These are phyloP conservation scores for Talaromyces amestolkiae DNA, from an alignment of 2,329 filamentous ascomycete genomes.

Conservation along the genomic window DNA sequence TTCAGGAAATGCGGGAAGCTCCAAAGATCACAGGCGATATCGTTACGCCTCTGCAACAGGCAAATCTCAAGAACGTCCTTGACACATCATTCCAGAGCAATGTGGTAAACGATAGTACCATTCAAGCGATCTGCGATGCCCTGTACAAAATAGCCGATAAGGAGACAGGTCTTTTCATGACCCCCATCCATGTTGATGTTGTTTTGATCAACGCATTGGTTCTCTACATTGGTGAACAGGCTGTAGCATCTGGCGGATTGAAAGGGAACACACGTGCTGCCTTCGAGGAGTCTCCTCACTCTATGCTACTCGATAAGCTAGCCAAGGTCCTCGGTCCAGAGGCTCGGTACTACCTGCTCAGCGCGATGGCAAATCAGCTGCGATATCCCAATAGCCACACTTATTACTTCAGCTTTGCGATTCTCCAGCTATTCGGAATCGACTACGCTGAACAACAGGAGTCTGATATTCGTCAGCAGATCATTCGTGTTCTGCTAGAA, in stretches of 20 bases:
- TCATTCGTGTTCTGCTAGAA: conserved; percentile 84
- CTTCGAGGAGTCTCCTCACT: conserved; percentile 67
- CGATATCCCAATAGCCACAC: conserved; percentile 87
- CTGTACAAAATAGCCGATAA: conserved; percentile 61
- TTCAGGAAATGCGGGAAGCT: conserved; percentile 69
- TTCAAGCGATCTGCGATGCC: conserved; percentile 73
- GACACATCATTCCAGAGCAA: conserved; percentile 56
- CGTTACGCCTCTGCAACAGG: conserved; percentile 45
- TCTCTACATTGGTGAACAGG: conserved; percentile 74
- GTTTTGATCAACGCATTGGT: conserved; percentile 76
- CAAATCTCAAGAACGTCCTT: conserved; percentile 54
- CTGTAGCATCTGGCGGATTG: conserved; percentile 59
- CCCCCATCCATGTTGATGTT: conserved; percentile 66
- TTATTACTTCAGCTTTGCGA: conserved; percentile 83
- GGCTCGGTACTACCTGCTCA: conserved; percentile 78
- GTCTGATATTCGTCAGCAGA: conserved; percentile 80
- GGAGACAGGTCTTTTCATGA: conserved; percentile 64
- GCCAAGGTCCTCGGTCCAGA: conserved; percentile 72
- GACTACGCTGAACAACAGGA: conserved; percentile 70
- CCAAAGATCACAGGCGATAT: conserved; percentile 66
- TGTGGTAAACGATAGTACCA: conserved; percentile 63
- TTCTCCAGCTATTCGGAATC: conserved; percentile 80
- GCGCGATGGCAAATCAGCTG: conserved; percentile 85
- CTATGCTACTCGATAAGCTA: conserved; percentile 71
- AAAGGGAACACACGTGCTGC: conserved; percentile 57